Conservation (phyloP, 768 basidiomycete genomes). For the Suillus occidentalis region DNA sequence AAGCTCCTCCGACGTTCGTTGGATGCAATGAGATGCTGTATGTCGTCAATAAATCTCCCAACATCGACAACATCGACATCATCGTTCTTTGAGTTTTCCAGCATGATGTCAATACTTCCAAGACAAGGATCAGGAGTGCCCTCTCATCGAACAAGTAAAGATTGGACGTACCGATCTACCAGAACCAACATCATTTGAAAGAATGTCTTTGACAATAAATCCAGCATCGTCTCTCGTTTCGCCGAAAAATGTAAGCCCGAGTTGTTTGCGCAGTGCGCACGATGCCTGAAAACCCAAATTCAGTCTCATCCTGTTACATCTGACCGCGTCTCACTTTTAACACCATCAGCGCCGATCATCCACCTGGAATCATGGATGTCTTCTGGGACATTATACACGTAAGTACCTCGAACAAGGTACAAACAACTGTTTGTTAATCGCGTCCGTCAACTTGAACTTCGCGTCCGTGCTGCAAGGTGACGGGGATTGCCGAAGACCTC, state of each 20-base stretch:
- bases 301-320: background rate
- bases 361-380: background rate
- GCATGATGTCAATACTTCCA: slow-evolving; percentile 34
- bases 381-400: too few relatives aligned
- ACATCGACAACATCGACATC: background rate
- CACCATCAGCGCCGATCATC: slow-evolving; percentile 19
- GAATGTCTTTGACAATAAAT: slow-evolving; percentile 34
- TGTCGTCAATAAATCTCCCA: background rate
- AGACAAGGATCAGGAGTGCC: background rate
- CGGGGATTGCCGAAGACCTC: too few relatives aligned
- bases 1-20: slow-evolving; percentile 19
- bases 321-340: slow-evolving; percentile 7
- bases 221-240: slow-evolving; percentile 29
- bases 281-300: background rate
- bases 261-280: slow-evolving; percentile 10
- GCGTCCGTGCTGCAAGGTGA: too few relatives aligned
- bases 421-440: too few relatives aligned
- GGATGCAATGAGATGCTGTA: slow-evolving; percentile 14
- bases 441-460: too few relatives aligned
- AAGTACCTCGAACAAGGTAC: too few relatives aligned
- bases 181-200: slow-evolving; percentile 35
- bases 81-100: slow-evolving; percentile 31
- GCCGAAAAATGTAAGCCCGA: slow-evolving; percentile 20
- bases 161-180: slow-evolving; percentile 33
- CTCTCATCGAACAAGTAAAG: background rate